A percentile compares a stretch with the other conserved stretches of the same genome.
Conservation (phyloP, 169 alveolate genomes). For the Blepharisma undulans region DNA sequence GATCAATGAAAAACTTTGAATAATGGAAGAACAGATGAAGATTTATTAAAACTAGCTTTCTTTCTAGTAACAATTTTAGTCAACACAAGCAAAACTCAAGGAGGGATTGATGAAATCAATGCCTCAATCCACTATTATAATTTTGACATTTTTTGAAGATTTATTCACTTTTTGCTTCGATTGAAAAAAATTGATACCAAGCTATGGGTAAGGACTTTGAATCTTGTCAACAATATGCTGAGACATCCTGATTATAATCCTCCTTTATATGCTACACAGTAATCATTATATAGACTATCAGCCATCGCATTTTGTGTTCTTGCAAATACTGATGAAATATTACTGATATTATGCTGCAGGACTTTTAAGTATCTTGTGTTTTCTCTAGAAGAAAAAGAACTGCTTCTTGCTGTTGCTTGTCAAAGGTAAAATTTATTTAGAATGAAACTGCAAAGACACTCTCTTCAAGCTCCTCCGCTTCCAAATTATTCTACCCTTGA, state of each 20-base stretch:
- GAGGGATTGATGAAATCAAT: not conserved
- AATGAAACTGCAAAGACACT: not conserved
- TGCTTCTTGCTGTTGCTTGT: not conserved
- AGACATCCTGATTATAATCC: conserved; percentile 3
- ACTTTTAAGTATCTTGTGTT: conserved; percentile 14
- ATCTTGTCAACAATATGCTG: not conserved
- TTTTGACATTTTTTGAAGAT: not conserved
- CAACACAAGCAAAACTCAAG: not conserved
- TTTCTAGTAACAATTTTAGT: not conserved
- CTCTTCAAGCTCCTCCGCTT: not conserved
- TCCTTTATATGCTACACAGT: conserved; percentile 1
- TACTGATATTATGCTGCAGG: not conserved
- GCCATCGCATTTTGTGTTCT: not conserved
- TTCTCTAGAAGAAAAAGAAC: not conserved
- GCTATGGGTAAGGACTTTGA: not conserved
- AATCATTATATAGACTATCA: not conserved
- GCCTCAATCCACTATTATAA: not conserved
- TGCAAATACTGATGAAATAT: not conserved
- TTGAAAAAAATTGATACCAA: not conserved
- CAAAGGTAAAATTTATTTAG: not conserved
- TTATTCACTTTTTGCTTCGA: not conserved
- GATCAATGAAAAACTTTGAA: not conserved
- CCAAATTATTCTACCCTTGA: not conserved
- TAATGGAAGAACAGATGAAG: not conserved
- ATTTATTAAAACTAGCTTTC: not conserved